These are phyloP conservation scores for Citrus hindsii DNA, from an alignment of 345 rosid genomes.

Conservation along the genomic window DNA sequence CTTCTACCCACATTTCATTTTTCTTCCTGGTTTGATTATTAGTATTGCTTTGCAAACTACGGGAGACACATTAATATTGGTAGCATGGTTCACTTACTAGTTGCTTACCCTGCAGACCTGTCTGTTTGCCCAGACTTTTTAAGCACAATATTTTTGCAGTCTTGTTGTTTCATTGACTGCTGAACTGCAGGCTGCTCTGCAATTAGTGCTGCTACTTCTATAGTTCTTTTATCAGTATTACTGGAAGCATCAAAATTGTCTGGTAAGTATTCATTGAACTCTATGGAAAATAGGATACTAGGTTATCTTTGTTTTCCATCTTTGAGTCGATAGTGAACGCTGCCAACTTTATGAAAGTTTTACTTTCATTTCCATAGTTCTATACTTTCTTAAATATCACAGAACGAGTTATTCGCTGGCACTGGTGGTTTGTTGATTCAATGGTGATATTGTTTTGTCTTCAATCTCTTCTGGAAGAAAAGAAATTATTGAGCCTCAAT, in stretches of 20 bases:
- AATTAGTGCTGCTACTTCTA: background rate
- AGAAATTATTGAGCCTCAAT: background rate
- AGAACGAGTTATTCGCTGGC: background rate
- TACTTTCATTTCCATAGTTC: background rate
- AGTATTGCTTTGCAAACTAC: background rate
- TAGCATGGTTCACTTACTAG: background rate
- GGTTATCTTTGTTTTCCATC: background rate
- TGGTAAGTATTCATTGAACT: background rate
- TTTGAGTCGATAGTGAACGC: background rate
- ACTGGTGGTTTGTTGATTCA: background rate
- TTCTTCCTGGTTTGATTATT: background rate
- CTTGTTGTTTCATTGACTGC: background rate
- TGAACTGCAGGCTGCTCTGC: background rate
- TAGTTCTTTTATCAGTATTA: background rate
- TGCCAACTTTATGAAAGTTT: background rate
- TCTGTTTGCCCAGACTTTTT: background rate
- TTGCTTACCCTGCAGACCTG: background rate
- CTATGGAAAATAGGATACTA: background rate
- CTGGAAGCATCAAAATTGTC: background rate
- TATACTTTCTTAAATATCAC: background rate
- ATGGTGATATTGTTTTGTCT: background rate
- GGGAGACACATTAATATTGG: background rate
- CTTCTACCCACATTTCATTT: background rate
- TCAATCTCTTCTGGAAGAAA: background rate
- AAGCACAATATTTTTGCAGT: background rate